phyloP scores from a whole-genome alignment of 306 rosid species.

The Prunus kanzakura region DNA sequence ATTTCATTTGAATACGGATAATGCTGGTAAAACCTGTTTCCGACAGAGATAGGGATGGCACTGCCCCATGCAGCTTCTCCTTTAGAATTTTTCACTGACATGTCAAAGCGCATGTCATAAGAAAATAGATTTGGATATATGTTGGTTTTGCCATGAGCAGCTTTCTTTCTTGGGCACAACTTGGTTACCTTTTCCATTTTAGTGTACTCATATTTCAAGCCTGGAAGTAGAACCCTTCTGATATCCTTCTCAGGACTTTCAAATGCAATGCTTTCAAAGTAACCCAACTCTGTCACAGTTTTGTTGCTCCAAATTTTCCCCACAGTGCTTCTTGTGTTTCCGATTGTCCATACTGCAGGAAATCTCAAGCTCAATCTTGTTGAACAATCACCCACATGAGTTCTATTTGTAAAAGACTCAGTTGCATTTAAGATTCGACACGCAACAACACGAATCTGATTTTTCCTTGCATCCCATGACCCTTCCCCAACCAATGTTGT shows the following conservation, averaged over 20 bases:
- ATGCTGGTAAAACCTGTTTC: not conserved
- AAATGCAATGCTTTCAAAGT: constrained; percentile 37
- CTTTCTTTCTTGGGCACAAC: constrained; percentile 22
- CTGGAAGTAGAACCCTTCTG: not conserved
- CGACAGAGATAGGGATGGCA: not conserved
- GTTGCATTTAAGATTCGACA: constrained; percentile 29
- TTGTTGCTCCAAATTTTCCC: constrained; percentile 57
- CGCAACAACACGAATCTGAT: constrained; percentile 29
- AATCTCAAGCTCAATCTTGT: constrained; percentile 32
- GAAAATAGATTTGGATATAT: not conserved
- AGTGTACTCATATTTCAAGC: constrained; percentile 38
- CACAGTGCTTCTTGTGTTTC: constrained; percentile 10
- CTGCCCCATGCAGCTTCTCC: not conserved
- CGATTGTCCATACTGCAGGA: constrained; percentile 47
- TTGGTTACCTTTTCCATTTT: constrained; percentile 23
- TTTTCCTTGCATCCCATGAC: constrained; percentile 44
- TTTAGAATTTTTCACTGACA: not conserved
- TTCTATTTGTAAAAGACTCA: constrained; percentile 18
- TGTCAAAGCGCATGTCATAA: not conserved
- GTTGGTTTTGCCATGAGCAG: not conserved
- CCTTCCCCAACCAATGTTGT: constrained; percentile 48
- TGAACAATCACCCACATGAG: constrained; percentile 48
- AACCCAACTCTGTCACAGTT: constrained; percentile 13
- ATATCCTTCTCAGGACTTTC: not conserved
- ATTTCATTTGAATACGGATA: not conserved